These are phyloP conservation scores for Posidonia australis DNA, from an alignment of 106 monocot genomes.

Conservation along the genomic window DNA sequence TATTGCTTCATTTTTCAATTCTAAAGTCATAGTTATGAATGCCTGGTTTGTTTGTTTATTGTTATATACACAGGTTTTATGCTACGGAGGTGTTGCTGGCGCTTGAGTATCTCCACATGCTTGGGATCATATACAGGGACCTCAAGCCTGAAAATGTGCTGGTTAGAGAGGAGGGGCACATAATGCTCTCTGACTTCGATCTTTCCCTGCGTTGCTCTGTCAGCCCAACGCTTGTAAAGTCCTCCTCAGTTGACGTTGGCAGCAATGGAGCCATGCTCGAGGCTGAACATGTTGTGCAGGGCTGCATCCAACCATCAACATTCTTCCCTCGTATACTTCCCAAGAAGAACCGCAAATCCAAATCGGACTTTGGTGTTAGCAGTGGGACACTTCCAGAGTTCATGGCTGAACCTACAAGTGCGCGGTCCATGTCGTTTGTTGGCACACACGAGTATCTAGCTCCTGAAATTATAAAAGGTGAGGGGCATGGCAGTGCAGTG, in stretches of 20 bases:
- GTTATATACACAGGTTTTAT: slow-evolving; percentile 14
- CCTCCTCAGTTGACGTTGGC: slow-evolving; percentile 1
- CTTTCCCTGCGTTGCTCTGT: slow-evolving; percentile 48
- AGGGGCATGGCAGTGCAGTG: slow-evolving; percentile 22
- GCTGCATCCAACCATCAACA: slow-evolving; percentile 23
- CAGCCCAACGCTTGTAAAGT: slow-evolving; percentile 22
- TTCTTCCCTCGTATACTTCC: slow-evolving; percentile 22
- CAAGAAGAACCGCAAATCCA: slow-evolving; percentile 23
- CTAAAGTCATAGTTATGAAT: no score
- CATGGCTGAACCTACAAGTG: slow-evolving; percentile 21
- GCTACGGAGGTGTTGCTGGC: slow-evolving; percentile 19
- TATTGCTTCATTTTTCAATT: neutral
- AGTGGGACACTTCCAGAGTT: slow-evolving; percentile 11
- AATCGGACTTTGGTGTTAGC: slow-evolving; percentile 20
- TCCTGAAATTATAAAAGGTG: slow-evolving; percentile 21
- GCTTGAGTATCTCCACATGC: slow-evolving; percentile 26
- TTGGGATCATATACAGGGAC: slow-evolving; percentile 21
- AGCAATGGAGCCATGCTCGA: neutral
- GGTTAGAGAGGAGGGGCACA: slow-evolving; percentile 50
- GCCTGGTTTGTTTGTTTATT: no score
- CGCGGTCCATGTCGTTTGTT: slow-evolving; percentile 24
- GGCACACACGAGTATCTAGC: slow-evolving; percentile 28
- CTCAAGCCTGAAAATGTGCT: slow-evolving; percentile 26
- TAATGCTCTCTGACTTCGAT: slow-evolving; percentile 98
- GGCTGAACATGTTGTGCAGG: neutral